Evolutionary conservation across 2,329 filamentous ascomycete species (phyloP).

Genomic region (Colletotrichum chrysophilum): DNA sequence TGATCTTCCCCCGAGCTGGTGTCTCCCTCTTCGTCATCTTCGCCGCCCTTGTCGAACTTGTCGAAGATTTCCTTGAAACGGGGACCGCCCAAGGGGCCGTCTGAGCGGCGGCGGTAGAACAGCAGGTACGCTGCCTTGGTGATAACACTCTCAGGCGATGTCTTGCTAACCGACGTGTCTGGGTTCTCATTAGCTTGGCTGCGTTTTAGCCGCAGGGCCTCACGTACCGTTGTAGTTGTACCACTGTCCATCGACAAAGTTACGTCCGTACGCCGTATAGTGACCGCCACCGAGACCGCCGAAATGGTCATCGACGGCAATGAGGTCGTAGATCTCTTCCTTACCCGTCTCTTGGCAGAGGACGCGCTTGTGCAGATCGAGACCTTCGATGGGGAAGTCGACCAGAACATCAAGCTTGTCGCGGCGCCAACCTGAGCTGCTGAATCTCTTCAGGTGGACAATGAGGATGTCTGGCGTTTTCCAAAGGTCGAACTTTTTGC

Average conservation of each 20-base stretch:
- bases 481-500: conserved; percentile 98
- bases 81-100: conserved; percentile 77
- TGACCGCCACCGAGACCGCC: conserved; percentile 93
- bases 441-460: conserved; percentile 95
- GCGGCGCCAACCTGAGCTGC: conserved; percentile 78
- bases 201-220: background rate
- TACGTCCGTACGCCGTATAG: conserved; percentile 94
- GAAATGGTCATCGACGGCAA: conserved; percentile 95
- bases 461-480: conserved; percentile 94
- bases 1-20: conserved; percentile 77
- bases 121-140: conserved; percentile 86
- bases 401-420: conserved; percentile 93
- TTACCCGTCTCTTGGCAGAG: conserved; percentile 82
- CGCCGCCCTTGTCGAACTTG: conserved; percentile 58
- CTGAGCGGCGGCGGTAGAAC: conserved; percentile 90
- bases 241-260: conserved; percentile 88
- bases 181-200: conserved; percentile 42
- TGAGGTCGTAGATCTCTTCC: conserved; percentile 86
- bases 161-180: conserved; percentile 78
- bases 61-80: conserved; percentile 75
- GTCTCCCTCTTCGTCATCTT: conserved; percentile 49
- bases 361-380: conserved; percentile 83
- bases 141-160: conserved; percentile 67
- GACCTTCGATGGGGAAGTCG: conserved; percentile 86
- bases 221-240: conserved; percentile 93